Evolutionary conservation across 495 filamentous ascomycete genomes (phyloP), one percentile per base, ranked within the genome.

Genomic region (Cercophora newfieldiana): DNA sequence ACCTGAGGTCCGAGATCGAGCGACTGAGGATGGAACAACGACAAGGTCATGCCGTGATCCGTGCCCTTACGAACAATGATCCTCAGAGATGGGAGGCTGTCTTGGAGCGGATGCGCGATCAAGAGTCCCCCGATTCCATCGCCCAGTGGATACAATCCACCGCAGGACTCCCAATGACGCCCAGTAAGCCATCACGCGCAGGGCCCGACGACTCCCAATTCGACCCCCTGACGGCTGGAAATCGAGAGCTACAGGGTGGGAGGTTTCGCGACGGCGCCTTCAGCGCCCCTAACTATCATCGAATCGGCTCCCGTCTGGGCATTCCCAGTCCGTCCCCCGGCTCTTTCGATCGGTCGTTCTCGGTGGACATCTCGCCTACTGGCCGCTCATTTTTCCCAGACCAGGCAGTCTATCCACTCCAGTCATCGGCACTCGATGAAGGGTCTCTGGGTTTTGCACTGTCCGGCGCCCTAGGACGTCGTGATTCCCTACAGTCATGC

Each of bases 1-100:
- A 75, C 48, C 53, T 75, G n/a, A 65, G 73, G 22, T 74, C 69
- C 31, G 73, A 75, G 59, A 74, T 75, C 16, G 69, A 74, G 59
- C 66, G 71, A 12, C 64, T 75, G 31, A 68, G 71, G 44, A 57
- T 64, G 1, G 73, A 74, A 22, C 71, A 75, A 28, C 73, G 68
- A 10, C 71, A 69, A 44, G 68, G 68, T 21, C 66, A 71, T n/a
- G 71, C 71, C 0, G 31, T 75, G 8, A 70, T 75, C n/a, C 68
- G 63, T 12, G 71, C 73, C 0, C 69, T 75, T 7, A 64, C 63
- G 2, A 69, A 74, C 66, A 69, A 72, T 57, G 68, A 72, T 44
- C 66, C 68, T 2, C 59, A 71, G 10, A 65, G 65, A 16, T 75
- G 69, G 67, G 66, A 72, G 37, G 56, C 49, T 1, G 65, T 74